These are phyloP conservation scores for Cymbopogon flexuosus DNA, from an alignment of 202 grass and related monocot species.

Conservation along the genomic window DNA sequence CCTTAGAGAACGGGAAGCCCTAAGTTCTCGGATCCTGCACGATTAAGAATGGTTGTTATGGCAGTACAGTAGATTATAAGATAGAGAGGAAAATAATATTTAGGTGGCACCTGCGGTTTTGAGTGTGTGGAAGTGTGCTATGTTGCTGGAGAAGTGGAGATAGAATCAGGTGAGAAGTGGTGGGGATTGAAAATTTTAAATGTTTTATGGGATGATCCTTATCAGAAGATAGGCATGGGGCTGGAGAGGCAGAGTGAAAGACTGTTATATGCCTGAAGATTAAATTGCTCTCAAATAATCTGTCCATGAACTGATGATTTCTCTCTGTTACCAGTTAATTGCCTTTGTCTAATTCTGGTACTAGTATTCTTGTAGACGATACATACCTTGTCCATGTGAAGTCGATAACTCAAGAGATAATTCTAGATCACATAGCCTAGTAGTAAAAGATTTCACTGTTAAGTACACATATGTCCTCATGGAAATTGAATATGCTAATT, in stretches of 20 bases:
- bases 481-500: not conserved
- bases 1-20: not conserved
- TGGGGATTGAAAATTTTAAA: not conserved
- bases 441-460: not conserved
- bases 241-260: not conserved
- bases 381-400: conserved; percentile 21
- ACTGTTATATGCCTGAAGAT: not conserved
- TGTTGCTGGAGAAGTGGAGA: conserved; percentile 4
- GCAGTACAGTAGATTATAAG: not conserved
- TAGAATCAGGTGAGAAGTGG: not conserved
- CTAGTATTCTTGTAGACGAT: not conserved
- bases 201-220: not conserved
- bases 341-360: not conserved
- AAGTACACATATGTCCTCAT: not conserved
- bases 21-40: not conserved
- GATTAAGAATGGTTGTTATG: not conserved
- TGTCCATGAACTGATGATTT: not conserved
- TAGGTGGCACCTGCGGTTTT: not conserved
- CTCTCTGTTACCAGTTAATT: conserved; percentile 13
- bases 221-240: too few species aligned
- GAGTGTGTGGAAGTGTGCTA: not conserved
- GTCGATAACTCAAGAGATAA: not conserved
- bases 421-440: not conserved
- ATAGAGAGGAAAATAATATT: not conserved
- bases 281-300: not conserved